Percentiles rank a stretch among this genome's conserved stretches.
Conservation (phyloP, 225 moss, liverwort and hornwort genomes). For the Thuidium tamariscinum region DNA sequence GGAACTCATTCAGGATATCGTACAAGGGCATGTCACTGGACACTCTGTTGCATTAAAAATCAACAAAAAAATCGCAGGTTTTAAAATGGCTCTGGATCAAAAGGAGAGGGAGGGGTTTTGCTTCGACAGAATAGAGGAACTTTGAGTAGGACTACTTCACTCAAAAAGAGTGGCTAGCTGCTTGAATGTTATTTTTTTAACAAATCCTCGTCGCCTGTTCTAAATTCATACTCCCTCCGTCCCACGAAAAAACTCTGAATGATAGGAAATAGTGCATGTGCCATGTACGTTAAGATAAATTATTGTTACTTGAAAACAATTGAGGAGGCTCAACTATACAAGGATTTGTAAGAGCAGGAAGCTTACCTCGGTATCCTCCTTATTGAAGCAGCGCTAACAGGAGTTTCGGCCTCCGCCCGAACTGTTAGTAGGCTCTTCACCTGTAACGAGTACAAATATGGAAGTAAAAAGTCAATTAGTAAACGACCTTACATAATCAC, state of each 20-base stretch:
- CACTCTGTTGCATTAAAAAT: conserved; percentile 12
- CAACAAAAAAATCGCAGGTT: neutral
- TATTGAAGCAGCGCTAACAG: conserved; percentile 66
- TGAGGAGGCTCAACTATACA: neutral
- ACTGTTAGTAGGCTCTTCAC: conserved; percentile 69
- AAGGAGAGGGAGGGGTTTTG: neutral
- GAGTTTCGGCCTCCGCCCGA: conserved; percentile 66
- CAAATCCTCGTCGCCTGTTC: neutral
- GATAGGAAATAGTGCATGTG: no score
- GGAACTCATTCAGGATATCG: conserved; percentile 86
- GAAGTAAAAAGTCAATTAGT: neutral
- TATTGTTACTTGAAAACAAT: neutral
- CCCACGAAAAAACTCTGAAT: no score
- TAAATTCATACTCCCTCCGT: neutral
- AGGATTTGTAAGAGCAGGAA: neutral
- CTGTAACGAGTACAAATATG: neutral
- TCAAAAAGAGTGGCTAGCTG: neutral
- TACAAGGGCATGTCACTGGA: conserved; percentile 70
- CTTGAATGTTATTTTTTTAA: no score
- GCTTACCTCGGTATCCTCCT: conserved; percentile 75
- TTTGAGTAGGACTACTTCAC: neutral
- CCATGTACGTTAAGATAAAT: no score
- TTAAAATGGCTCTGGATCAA: no score
- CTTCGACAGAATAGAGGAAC: neutral
- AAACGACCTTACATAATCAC: neutral